Evolutionary conservation across 1,139 yeast species (phyloP).

Genomic region (Wickerhamomyces sp.): DNA sequence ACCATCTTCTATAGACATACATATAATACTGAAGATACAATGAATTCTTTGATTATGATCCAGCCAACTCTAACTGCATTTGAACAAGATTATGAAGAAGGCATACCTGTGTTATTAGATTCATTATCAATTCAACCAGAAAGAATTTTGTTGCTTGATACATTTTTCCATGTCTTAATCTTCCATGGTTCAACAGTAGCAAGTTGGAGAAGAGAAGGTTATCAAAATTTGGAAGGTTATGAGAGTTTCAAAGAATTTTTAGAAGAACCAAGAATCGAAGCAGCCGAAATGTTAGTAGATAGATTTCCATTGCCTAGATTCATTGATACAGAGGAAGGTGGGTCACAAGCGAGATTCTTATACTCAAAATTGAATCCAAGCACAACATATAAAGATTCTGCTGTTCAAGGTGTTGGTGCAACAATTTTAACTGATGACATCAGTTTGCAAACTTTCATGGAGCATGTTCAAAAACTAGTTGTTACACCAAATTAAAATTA

Average conservation of each 20-base stretch:
- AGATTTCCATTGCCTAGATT: slow-evolving; percentile 72
- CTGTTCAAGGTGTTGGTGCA: slow-evolving; percentile 41
- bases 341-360: slow-evolving; percentile 73
- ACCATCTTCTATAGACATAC: slow-evolving; percentile 65
- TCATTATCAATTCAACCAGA: slow-evolving; percentile 60
- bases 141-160: slow-evolving; percentile 60
- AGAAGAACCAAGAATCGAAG: slow-evolving; percentile 64
- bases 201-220: slow-evolving; percentile 64
- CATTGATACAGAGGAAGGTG: slow-evolving; percentile 72
- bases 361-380: slow-evolving; percentile 75
- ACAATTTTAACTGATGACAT: slow-evolving; percentile 86
- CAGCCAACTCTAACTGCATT: slow-evolving; percentile 70
- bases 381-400: slow-evolving; percentile 44
- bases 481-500: slow-evolving; percentile 30
- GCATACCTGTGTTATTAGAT: slow-evolving; percentile 60
- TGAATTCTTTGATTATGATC: slow-evolving; percentile 65
- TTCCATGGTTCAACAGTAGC: slow-evolving; percentile 68
- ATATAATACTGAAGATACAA: slow-evolving; percentile 62
- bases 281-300: slow-evolving; percentile 61
- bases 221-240: slow-evolving; percentile 63
- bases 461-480: slow-evolving; percentile 69
- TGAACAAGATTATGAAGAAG: slow-evolving; percentile 50
- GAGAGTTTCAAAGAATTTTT: slow-evolving; percentile 56
- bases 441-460: slow-evolving; percentile 75
- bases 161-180: slow-evolving; percentile 69